phyloP scores from a whole-genome alignment of 257 asterid genomes.

The Rhazya stricta region DNA sequence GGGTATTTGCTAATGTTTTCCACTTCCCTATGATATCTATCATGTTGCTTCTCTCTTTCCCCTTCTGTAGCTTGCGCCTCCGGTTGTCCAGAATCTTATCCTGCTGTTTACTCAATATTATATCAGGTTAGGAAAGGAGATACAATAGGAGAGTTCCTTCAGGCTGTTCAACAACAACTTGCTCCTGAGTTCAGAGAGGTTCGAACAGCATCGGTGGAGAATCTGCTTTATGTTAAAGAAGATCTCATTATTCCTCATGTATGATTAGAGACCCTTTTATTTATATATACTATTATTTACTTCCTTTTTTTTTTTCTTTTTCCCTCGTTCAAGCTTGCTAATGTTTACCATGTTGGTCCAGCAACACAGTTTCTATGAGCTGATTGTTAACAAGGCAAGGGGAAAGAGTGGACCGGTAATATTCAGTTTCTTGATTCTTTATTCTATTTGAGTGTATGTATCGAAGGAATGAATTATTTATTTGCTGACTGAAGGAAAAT shows the following conservation, averaged over 20 bases:
- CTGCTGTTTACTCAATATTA: background rate
- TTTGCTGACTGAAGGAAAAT: background rate
- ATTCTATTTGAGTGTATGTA: background rate
- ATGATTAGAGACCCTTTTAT: slow-evolving; percentile 25
- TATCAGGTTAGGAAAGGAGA: slow-evolving; percentile 91
- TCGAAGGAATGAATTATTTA: background rate
- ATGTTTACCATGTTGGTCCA: slow-evolving; percentile 22
- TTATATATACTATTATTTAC: background rate
- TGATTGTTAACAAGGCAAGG: slow-evolving; percentile 93
- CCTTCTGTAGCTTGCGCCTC: background rate
- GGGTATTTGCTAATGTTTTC: slow-evolving; percentile 32
- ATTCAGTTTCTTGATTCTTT: slow-evolving; percentile 19
- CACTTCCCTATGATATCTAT: background rate
- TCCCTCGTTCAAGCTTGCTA: slow-evolving; percentile 3
- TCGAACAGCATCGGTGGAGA: slow-evolving; percentile 93
- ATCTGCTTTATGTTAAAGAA: slow-evolving; percentile 94
- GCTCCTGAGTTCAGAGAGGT: slow-evolving; percentile 97
- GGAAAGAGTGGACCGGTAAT: slow-evolving; percentile 99
- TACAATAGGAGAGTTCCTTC: slow-evolving; percentile 86
- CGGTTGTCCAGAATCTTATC: background rate
- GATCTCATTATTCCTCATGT: slow-evolving; percentile 98
- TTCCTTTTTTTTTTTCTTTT: background rate
- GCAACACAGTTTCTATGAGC: slow-evolving; percentile 98
- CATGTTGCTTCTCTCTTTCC: background rate
- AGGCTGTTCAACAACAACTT: slow-evolving; percentile 97